Percentiles rank a stretch among this genome's conserved stretches.
phyloP scores from a whole-genome alignment of 2,329 filamentous ascomycete genomes.

The Penicillium sp. region DNA sequence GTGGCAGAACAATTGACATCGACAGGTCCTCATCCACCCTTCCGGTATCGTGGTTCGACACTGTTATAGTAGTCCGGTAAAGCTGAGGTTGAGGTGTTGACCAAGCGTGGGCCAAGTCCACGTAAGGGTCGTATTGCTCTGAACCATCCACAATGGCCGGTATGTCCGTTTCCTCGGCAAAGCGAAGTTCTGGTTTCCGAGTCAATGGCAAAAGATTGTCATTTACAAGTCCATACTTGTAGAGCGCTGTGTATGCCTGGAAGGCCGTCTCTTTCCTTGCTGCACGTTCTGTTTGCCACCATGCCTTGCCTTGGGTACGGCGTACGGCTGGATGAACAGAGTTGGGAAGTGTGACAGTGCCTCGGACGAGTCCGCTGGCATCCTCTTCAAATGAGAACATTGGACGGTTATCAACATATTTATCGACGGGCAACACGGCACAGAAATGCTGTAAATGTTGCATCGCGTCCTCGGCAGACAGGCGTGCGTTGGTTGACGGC shows the following conservation, averaged over 20 bases:
- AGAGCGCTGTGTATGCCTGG: constrained; percentile 69
- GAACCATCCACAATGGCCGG: constrained; percentile 24
- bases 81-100: constrained; percentile 20
- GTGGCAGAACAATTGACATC: constrained; percentile 25
- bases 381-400: constrained; percentile 54
- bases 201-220: constrained; percentile 69
- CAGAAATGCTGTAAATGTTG: constrained; percentile 84
- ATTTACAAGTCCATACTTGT: constrained; percentile 69
- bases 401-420: constrained; percentile 63
- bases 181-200: constrained; percentile 29
- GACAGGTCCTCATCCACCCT: constrained; percentile 11
- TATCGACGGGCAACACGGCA: constrained; percentile 54
- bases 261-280: constrained; percentile 82
- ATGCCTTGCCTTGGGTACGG: constrained; percentile 47
- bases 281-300: constrained; percentile 70
- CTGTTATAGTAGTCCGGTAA: constrained; percentile 18
- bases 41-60: constrained; percentile 14
- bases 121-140: constrained; percentile 33
- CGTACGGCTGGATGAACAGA: constrained; percentile 65
- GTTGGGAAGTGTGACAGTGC: constrained; percentile 68
- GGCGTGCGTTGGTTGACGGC: constrained; percentile 53
- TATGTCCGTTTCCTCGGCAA: constrained; percentile 10
- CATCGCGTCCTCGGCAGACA: constrained; percentile 72
- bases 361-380: constrained; percentile 33
- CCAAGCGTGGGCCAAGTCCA: constrained; percentile 30